A percentile compares a stretch with the other conserved stretches of the same genome.
Evolutionary conservation across 2,329 filamentous ascomycete species (phyloP).

Genomic region (Calcarisporium arbuscula): DNA sequence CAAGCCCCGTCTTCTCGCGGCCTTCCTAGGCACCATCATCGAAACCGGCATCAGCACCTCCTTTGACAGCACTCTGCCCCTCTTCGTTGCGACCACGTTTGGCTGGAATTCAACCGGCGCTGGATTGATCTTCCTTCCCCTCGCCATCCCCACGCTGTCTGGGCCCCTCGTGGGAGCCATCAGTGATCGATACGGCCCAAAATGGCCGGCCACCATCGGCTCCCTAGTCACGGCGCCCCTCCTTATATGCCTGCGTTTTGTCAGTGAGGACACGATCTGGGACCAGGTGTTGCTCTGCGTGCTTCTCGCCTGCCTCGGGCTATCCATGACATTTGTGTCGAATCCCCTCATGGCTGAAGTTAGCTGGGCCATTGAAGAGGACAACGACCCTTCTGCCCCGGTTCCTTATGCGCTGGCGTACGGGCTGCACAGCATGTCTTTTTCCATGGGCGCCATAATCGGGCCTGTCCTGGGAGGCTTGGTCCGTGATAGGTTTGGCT

Average conservation of each 20-base stretch:
- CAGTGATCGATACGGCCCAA: constrained; percentile 27
- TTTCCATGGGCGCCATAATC: constrained; percentile 23
- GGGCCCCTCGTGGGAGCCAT: constrained; percentile 22
- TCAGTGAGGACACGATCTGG: constrained; percentile 20
- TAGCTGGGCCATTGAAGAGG: constrained; percentile 22
- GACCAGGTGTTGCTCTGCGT: constrained; percentile 26
- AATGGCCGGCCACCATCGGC: constrained; percentile 25
- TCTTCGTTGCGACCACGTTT: constrained; percentile 22
- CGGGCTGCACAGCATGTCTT: constrained; percentile 29
- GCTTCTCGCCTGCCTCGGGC: constrained; percentile 22
- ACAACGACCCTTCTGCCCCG: constrained; percentile 8
- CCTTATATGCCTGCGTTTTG: constrained; percentile 26
- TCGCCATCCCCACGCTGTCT: constrained; percentile 23
- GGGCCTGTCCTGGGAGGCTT: constrained; percentile 28
- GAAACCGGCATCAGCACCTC: constrained; percentile 24
- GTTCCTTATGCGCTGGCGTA: constrained; percentile 29
- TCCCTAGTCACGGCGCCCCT: constrained; percentile 27
- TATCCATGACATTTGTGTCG: constrained; percentile 24
- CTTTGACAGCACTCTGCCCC: constrained; percentile 27
- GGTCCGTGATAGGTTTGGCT: no score
- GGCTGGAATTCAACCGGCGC: constrained; percentile 26
- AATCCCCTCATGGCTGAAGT: constrained; percentile 30
- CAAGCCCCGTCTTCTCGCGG: constrained; percentile 24
- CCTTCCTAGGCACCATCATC: constrained; percentile 26
- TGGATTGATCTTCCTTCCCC: constrained; percentile 28